Evolutionary conservation across 2,329 filamentous ascomycete genomes (phyloP).

Genomic region (Canariomyces notabilis): DNA sequence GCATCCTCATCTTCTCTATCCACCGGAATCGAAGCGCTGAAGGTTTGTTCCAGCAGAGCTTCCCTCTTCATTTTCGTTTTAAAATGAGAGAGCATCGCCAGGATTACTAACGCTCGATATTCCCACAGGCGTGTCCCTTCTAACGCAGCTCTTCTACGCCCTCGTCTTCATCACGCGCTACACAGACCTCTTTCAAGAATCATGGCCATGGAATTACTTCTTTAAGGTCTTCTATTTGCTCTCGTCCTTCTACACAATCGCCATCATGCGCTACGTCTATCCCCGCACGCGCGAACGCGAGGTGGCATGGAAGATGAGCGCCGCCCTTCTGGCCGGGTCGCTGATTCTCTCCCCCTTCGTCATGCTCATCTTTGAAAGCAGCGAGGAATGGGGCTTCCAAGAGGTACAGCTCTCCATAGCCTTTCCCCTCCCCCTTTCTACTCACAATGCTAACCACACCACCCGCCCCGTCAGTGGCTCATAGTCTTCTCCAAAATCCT

Average conservation of each 20-base stretch:
- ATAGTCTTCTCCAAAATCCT: constrained; percentile 90
- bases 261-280: constrained; percentile 79
- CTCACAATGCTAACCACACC: constrained; percentile 15
- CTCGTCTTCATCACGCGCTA: constrained; percentile 84
- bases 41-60: constrained; percentile 43
- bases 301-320: constrained; percentile 87
- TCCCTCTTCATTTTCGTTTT: not conserved
- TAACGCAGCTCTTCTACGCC: constrained; percentile 84
- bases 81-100: not conserved
- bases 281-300: constrained; percentile 86
- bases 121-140: constrained; percentile 72
- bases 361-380: constrained; percentile 60
- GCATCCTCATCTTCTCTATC: constrained; percentile 85
- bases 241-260: constrained; percentile 80
- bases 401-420: constrained; percentile 44
- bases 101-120: constrained; percentile 15
- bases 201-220: constrained; percentile 62
- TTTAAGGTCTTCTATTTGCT: constrained; percentile 88
- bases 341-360: constrained; percentile 66
- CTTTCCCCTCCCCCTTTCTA: not conserved
- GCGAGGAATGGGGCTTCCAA: constrained; percentile 42
- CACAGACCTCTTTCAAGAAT: constrained; percentile 67
- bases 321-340: constrained; percentile 60
- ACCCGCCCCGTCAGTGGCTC: constrained; percentile 56
- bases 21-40: constrained; percentile 84